Evolutionary conservation across 2,329 filamentous ascomycete genomes (phyloP).

Genomic region (Aspergillus calidoustus): DNA sequence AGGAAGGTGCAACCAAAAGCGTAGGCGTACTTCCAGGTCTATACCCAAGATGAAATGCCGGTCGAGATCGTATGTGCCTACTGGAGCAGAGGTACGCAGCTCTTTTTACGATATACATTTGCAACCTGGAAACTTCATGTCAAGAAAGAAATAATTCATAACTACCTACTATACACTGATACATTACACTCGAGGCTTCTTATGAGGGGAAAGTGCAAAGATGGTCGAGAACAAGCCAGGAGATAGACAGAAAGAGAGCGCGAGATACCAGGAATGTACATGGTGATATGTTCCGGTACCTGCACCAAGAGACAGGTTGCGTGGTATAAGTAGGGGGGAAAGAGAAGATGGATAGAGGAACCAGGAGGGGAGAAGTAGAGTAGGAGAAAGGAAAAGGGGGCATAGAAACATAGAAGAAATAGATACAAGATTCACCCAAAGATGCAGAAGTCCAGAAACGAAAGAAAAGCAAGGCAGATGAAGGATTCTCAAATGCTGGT

Average conservation of each 20-base stretch:
- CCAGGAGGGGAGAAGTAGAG: conserved; percentile 1
- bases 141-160: conserved; percentile 7
- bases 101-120: too few species aligned
- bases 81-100: too few species aligned
- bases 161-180: conserved; percentile 34
- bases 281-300: conserved; percentile 35
- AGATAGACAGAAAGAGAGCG: conserved; percentile 8
- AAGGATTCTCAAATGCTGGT: neutral
- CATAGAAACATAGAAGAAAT: conserved; percentile 16
- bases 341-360: neutral
- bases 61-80: too few species aligned
- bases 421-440: conserved; percentile 15
- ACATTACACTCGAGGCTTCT: conserved; percentile 27
- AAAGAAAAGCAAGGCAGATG: conserved; percentile 15
- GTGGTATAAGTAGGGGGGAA: neutral
- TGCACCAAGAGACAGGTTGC: conserved; percentile 13
- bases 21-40: too few species aligned
- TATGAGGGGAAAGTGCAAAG: conserved; percentile 15
- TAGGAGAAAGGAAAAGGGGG: neutral
- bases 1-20: neutral
- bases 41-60: too few species aligned
- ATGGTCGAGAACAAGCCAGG: conserved; percentile 13
- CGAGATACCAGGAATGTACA: conserved; percentile 18
- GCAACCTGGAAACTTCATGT: too few species aligned
- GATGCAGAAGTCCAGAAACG: conserved; percentile 11